phyloP scores from a whole-genome alignment of 208 protist species.

The Trypanosoma rangeli region DNA sequence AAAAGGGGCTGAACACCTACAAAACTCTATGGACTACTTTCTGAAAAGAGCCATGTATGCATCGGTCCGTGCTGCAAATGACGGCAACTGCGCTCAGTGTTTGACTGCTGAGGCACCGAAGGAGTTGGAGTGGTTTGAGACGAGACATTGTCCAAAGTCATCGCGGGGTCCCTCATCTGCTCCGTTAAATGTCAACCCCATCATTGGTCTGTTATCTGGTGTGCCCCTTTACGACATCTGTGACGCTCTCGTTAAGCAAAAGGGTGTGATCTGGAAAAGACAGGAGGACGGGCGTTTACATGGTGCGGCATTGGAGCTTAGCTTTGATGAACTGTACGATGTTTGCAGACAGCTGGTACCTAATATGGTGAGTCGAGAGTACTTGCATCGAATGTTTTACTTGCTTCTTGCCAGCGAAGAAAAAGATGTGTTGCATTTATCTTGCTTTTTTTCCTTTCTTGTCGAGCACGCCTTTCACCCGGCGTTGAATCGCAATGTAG shows the following conservation, averaged over 20 bases:
- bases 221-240: conserved; percentile 50
- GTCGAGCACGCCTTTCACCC: conserved; percentile 64
- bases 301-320: conserved; percentile 1
- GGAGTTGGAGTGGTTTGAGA: conserved; percentile 27
- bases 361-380: conserved; percentile 44
- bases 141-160: not conserved
- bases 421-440: conserved; percentile 28
- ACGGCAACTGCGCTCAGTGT: not conserved
- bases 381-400: conserved; percentile 46
- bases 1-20: conserved; percentile 8
- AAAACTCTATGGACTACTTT: conserved; percentile 74
- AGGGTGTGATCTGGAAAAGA: conserved; percentile 7
- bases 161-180: not conserved
- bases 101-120: not conserved
- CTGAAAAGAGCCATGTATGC: conserved; percentile 35
- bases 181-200: conserved; percentile 31
- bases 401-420: conserved; percentile 32
- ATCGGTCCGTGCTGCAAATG: not conserved
- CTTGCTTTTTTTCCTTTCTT: conserved; percentile 53
- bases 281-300: not conserved
- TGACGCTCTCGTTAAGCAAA: conserved; percentile 34
- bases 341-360: conserved; percentile 19
- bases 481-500: conserved; percentile 50
- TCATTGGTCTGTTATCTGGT: conserved; percentile 60
- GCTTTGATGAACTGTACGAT: conserved; percentile 18